Percentiles rank a stretch among this genome's conserved stretches.
Conservation (phyloP, 768 basidiomycete species). For the Coprinellus aureogranulatus region DNA sequence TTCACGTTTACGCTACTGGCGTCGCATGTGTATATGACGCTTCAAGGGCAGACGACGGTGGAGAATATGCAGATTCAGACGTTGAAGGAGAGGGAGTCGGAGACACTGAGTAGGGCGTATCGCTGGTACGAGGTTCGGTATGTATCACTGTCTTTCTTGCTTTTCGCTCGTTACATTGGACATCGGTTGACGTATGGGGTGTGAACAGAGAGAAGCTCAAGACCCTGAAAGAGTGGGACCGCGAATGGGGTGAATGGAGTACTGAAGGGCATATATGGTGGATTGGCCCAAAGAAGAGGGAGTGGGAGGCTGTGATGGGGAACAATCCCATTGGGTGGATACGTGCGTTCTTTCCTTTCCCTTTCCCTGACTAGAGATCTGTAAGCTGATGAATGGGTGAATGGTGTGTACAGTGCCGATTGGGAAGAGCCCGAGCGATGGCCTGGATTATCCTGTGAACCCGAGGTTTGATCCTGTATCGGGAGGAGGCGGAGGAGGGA, state of each 20-base stretch:
- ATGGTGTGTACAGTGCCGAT: constrained; percentile 43
- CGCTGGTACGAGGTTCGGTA: constrained; percentile 56
- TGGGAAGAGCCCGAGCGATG: constrained; percentile 50
- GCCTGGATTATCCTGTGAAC: constrained; percentile 63
- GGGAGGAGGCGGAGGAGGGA: constrained; percentile 64
- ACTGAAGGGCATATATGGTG: constrained; percentile 89
- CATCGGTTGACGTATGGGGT: too few species aligned
- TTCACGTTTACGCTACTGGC: constrained; percentile 61
- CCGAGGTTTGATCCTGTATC: constrained; percentile 66
- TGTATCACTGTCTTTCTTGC: too few species aligned
- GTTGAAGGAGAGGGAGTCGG: constrained; percentile 65
- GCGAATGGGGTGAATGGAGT: constrained; percentile 75
- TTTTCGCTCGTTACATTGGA: too few species aligned
- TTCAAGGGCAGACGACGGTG: constrained; percentile 71
- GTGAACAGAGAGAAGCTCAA: constrained; percentile 48
- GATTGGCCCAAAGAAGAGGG: constrained; percentile 55
- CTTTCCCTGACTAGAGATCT: too few species aligned
- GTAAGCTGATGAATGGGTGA: too few species aligned
- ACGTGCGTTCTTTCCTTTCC: too few species aligned
- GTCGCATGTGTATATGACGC: constrained; percentile 61
- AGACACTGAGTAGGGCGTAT: constrained; percentile 47
- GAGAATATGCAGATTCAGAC: constrained; percentile 62
- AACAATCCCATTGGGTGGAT: constrained; percentile 67
- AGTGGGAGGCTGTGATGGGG: constrained; percentile 88
- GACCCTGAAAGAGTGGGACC: constrained; percentile 57